phyloP scores from a whole-genome alignment of 2,329 filamentous ascomycete genomes.

The Penicillium paneum region DNA sequence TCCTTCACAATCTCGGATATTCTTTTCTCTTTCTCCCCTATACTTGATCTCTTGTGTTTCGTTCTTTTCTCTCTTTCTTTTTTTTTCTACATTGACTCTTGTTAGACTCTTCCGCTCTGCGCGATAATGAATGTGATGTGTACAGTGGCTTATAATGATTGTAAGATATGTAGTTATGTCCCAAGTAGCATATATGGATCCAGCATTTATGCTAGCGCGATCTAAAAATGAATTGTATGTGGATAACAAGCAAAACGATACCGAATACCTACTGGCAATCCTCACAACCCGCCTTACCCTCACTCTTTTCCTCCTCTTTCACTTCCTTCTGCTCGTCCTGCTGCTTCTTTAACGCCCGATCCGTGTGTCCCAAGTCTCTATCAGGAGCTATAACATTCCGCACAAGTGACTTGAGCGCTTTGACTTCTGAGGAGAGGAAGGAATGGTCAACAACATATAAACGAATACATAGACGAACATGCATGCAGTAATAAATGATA shows the following conservation, averaged over 20 bases:
- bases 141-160: slow-evolving; percentile 3
- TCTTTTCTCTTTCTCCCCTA: neutral
- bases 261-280: slow-evolving; percentile 13
- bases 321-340: slow-evolving; percentile 13
- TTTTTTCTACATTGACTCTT: neutral
- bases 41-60: slow-evolving; percentile 1
- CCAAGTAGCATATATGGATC: neutral
- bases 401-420: slow-evolving; percentile 81
- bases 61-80: neutral
- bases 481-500: too few relatives aligned
- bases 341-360: slow-evolving; percentile 50
- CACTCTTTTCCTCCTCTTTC: slow-evolving; percentile 5
- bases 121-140: slow-evolving; percentile 17
- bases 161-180: neutral
- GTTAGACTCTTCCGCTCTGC: slow-evolving; percentile 2
- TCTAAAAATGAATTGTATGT: too few relatives aligned
- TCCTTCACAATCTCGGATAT: neutral
- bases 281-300: slow-evolving; percentile 13
- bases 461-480: neutral
- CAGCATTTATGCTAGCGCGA: neutral
- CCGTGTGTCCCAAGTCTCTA: slow-evolving; percentile 77
- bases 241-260: neutral
- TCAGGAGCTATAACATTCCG: slow-evolving; percentile 77
- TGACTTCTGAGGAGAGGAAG: slow-evolving; percentile 61
- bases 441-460: neutral